Conservation (phyloP, 768 basidiomycete genomes). For the Trametes punicea region DNA sequence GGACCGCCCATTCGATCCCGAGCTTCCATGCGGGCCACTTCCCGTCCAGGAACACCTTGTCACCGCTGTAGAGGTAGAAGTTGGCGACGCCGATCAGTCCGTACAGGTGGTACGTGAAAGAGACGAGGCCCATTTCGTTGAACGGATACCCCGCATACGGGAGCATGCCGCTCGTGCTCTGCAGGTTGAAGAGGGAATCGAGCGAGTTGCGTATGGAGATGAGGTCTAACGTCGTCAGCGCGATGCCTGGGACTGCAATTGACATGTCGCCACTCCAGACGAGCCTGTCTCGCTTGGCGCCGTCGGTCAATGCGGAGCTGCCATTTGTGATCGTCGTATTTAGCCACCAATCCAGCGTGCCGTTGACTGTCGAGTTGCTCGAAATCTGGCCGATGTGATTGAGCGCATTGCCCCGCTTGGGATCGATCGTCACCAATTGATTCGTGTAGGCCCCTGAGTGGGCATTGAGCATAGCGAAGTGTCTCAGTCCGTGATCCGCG, state of each 20-base stretch:
- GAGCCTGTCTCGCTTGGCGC: conserved; percentile 17
- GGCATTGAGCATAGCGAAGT: neutral
- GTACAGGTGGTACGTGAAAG: conserved; percentile 21
- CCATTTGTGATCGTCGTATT: conserved; percentile 20
- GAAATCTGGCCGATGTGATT: neutral
- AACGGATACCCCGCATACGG: conserved; percentile 17
- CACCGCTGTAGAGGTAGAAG: conserved; percentile 19
- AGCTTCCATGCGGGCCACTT: conserved; percentile 14
- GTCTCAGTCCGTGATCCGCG: too few species aligned
- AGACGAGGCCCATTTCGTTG: conserved; percentile 8
- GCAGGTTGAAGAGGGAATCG: conserved; percentile 15
- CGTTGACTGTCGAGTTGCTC: neutral
- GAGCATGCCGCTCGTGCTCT: conserved; percentile 3
- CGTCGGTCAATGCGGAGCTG: conserved; percentile 13
- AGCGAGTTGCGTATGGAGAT: conserved; percentile 16
- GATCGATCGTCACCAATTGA: conserved; percentile 16
- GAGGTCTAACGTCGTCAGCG: conserved; percentile 14
- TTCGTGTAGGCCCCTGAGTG: conserved; percentile 15
- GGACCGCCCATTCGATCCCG: conserved; percentile 13
- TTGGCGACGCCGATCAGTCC: conserved; percentile 17
- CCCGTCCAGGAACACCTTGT: conserved; percentile 12
- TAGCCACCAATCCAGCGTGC: conserved; percentile 7
- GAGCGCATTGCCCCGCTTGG: conserved; percentile 11
- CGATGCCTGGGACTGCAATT: conserved; percentile 18
- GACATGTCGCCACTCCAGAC: conserved; percentile 22